phyloP scores from a whole-genome alignment of 345 rosid genomes.

The Capsella bursapastoris region DNA sequence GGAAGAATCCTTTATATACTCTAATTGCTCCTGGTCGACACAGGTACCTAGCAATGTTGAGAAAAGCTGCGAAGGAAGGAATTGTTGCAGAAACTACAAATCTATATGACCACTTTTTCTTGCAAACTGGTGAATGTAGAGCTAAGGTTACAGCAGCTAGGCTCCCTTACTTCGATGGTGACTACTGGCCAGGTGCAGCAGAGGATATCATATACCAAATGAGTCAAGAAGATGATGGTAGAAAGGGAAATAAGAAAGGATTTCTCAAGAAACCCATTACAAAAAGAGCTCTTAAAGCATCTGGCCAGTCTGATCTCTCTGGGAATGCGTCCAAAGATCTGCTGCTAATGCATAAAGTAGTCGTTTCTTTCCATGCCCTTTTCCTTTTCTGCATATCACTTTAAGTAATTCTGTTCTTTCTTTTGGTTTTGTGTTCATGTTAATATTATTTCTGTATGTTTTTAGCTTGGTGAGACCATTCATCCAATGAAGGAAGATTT shows the following conservation, averaged over 20 bases:
- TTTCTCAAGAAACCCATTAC: conserved; percentile 79
- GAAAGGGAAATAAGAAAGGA: conserved; percentile 90
- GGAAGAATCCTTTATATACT: conserved; percentile 18
- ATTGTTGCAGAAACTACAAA: conserved; percentile 84
- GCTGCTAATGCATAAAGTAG: conserved; percentile 95
- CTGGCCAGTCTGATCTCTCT: conserved; percentile 92
- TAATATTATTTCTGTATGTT: conserved; percentile 23
- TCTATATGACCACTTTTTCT: conserved; percentile 91
- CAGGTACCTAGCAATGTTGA: conserved; percentile 93
- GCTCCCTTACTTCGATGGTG: conserved; percentile 99
- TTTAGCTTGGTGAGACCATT: conserved; percentile 98
- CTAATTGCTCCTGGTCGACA: conserved; percentile 35
- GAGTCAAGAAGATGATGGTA: conserved; percentile 93
- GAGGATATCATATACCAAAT: conserved; percentile 92
- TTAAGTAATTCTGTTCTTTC: conserved; percentile 9
- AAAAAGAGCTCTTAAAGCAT: conserved; percentile 96
- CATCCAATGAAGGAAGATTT: conserved; percentile 99
- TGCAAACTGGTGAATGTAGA: conserved; percentile 80
- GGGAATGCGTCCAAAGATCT: conserved; percentile 90
- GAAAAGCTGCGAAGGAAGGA: conserved; percentile 85
- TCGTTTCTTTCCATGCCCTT: conserved; percentile 26
- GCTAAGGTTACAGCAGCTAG: conserved; percentile 97
- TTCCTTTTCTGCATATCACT: conserved; percentile 17
- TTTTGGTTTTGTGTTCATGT: conserved; percentile 8
- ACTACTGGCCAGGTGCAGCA: conserved; percentile 99